These are phyloP conservation scores for Arthrobotrys sphaeroides DNA, from an alignment of 2,329 filamentous ascomycete genomes.

Conservation along the genomic window DNA sequence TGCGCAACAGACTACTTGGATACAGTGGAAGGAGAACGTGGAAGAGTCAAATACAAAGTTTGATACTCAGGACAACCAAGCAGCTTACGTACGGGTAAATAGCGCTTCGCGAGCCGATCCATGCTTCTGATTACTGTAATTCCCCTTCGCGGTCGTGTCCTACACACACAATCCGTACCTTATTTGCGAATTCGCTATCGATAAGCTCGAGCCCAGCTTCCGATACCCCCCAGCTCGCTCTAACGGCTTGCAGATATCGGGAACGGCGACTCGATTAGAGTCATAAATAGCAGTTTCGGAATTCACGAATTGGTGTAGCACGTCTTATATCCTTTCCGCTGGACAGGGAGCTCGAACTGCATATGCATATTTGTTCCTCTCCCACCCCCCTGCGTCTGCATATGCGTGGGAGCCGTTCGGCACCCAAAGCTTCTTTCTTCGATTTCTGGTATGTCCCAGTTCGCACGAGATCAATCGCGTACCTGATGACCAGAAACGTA, in stretches of 20 bases:
- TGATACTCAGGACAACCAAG: not conserved
- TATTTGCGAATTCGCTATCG: not conserved
- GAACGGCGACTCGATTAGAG: not conserved
- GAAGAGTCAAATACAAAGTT: too few species aligned
- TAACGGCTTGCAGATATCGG: not conserved
- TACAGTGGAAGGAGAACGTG: too few species aligned
- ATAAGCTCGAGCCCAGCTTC: slow-evolving; percentile 1
- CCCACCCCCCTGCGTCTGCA: not conserved
- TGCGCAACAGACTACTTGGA: too few species aligned
- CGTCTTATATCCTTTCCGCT: not conserved
- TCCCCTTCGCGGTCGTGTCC: not conserved
- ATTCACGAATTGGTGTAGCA: not conserved
- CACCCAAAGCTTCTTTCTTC: not conserved
- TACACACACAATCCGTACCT: not conserved
- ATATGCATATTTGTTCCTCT: not conserved
- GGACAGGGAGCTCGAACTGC: not conserved
- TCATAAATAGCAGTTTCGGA: slow-evolving; percentile 46
- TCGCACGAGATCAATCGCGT: not conserved
- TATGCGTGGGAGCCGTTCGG: not conserved
- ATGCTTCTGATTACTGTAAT: not conserved
- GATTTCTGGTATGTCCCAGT: not conserved
- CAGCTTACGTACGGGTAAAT: not conserved
- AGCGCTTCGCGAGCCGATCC: not conserved
- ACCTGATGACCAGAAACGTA: not conserved
- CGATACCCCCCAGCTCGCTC: not conserved